These are phyloP conservation scores for Sugiyamaella chiloensis DNA, from an alignment of 805 yeast species.

Conservation along the genomic window DNA sequence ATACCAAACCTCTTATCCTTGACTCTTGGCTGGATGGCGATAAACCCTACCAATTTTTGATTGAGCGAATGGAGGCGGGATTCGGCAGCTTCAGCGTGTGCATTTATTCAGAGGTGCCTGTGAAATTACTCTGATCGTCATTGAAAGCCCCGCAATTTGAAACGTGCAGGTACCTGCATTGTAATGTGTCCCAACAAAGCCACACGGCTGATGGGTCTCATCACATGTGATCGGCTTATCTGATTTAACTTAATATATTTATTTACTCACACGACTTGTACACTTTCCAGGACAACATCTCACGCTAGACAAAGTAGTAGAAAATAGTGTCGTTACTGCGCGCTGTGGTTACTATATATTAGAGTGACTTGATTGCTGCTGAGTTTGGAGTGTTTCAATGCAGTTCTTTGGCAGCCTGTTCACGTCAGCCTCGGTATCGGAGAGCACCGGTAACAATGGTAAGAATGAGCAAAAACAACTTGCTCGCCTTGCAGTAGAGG, in stretches of 20 bases:
- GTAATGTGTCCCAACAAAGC: slow-evolving; percentile 2
- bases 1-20: slow-evolving; percentile 6
- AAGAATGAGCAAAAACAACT: too few species aligned
- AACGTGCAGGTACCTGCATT: not conserved
- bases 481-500: too few species aligned
- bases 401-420: too few species aligned
- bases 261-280: too few species aligned
- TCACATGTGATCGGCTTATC: slow-evolving; percentile 6
- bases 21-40: slow-evolving; percentile 6
- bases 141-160: not conserved
- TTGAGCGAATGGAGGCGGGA: slow-evolving; percentile 30
- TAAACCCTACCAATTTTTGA: slow-evolving; percentile 10
- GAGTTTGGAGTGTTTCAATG: too few species aligned
- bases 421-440: too few species aligned
- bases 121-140: not conserved
- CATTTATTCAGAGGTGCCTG: not conserved
- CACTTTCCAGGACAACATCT: too few species aligned
- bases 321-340: too few species aligned
- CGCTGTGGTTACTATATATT: too few species aligned
- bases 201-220: not conserved
- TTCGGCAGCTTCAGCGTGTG: slow-evolving; percentile 12
- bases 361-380: too few species aligned
- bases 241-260: not conserved
- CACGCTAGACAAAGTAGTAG: too few species aligned
- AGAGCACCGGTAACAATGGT: too few species aligned